Percentiles rank a stretch among this genome's conserved stretches.
These are phyloP conservation scores for Leccinum fuscescens DNA, from an alignment of 1,284 basidiomycete species.

Conservation along the genomic window DNA sequence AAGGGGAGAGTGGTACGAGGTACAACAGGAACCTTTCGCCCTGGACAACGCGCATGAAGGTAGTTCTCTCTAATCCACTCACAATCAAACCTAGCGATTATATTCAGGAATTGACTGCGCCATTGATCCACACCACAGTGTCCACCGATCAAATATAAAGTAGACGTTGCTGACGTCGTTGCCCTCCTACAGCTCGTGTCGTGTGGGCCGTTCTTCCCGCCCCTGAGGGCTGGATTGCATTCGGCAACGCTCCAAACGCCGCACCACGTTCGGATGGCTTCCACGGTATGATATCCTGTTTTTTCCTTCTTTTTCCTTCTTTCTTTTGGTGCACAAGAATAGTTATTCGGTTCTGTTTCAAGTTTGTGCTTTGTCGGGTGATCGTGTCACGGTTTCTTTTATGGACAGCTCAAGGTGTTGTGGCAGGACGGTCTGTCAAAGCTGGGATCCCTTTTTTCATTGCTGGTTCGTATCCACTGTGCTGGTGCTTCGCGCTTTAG, in stretches of 20 bases:
- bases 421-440: no score
- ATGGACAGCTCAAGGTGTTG: no score
- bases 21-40: slow-evolving; percentile 43
- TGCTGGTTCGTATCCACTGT: no score
- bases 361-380: no score
- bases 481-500: no score
- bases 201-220: slow-evolving; percentile 82
- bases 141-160: slow-evolving; percentile 42
- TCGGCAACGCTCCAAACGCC: slow-evolving; percentile 57
- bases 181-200: slow-evolving; percentile 54
- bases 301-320: no score
- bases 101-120: slow-evolving; percentile 23
- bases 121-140: slow-evolving; percentile 23
- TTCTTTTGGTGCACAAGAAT: no score
- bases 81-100: background rate
- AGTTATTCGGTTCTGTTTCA: no score
- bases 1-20: slow-evolving; percentile 54
- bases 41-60: slow-evolving; percentile 33
- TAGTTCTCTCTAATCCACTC: slow-evolving; percentile 10
- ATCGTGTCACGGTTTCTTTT: no score
- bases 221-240: slow-evolving; percentile 56
- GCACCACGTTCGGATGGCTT: slow-evolving; percentile 48
- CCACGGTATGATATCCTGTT: slow-evolving; percentile 16
- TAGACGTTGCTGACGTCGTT: slow-evolving; percentile 59
- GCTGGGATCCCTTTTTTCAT: no score